Conservation (phyloP, 805 yeast genomes). For the Candida montana region DNA sequence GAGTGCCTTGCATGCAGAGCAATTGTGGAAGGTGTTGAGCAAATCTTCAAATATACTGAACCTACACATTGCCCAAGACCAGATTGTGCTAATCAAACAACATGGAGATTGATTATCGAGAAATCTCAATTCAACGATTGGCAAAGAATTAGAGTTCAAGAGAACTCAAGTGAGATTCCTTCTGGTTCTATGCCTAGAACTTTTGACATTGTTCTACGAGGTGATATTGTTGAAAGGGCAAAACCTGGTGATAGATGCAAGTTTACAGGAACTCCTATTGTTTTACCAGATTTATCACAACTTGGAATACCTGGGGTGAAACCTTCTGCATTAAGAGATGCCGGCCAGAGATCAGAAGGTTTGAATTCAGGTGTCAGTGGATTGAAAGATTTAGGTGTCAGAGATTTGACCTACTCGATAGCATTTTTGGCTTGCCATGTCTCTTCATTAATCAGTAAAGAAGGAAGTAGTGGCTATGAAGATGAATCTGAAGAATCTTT, state of each 20-base stretch:
- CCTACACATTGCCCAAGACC: conserved; percentile 90
- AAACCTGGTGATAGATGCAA: conserved; percentile 96
- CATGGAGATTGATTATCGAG: conserved; percentile 78
- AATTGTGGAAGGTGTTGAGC: conserved; percentile 83
- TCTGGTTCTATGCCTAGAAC: conserved; percentile 99
- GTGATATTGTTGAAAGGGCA: conserved; percentile 91
- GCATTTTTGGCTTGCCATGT: conserved; percentile 93
- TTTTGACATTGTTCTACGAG: conserved; percentile 84
- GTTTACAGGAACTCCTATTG: conserved; percentile 92
- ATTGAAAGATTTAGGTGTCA: conserved; percentile 74
- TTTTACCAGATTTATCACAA: conserved; percentile 90
- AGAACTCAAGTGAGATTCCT: conserved; percentile 93
- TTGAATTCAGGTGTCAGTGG: conserved; percentile 85
- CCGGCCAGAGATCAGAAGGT: conserved; percentile 51
- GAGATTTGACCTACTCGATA: conserved; percentile 87
- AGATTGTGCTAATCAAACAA: conserved; percentile 77
- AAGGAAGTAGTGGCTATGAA: conserved; percentile 32
- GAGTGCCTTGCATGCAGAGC: conserved; percentile 87
- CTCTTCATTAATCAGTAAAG: conserved; percentile 46
- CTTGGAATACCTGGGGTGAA: conserved; percentile 93
- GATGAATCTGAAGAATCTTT: conserved; percentile 33
- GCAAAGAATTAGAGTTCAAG: conserved; percentile 95
- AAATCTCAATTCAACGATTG: conserved; percentile 90
- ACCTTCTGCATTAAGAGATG: conserved; percentile 73
- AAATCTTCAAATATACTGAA: conserved; percentile 87